Base-by-base conservation (phyloP, 1,139 yeast genomes). In the Zygosaccharomyces pseudobailii region DNA sequence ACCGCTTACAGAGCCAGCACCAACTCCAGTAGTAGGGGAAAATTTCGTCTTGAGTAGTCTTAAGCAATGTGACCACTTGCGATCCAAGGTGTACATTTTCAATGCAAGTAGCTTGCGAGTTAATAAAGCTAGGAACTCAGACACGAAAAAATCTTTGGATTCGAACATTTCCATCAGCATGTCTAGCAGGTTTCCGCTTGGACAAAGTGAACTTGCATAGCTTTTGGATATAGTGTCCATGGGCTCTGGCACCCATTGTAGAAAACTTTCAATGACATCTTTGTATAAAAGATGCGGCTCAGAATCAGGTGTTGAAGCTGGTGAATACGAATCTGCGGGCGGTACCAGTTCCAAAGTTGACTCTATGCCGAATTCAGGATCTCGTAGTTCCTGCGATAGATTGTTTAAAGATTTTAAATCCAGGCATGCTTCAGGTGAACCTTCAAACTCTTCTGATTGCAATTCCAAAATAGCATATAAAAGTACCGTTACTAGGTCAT, bases 141-240 rank as follows among this genome's bases (percentile, higher is more conserved):
- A 73, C 33, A 88, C 76, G 55, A 92, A 84, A 1, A 79, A 71
- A n/a, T 80, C 87, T 56, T 84, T 84, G 52, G 85, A 79, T 45
- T 89, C 96, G 64, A 85, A 87, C 2, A 90, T 79, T 0, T 55
- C 62, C 32, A 62, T 46, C 10, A 63, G 76, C 65, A 88, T 87
- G 63, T 89, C 96, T 0, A 95, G 87, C 6, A 94, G 72, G 24
- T 80, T 84, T 56, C 82, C 83, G 54, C 82, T 78, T 43, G 86
- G 92, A 63, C 81, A 84, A 2, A 87, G 77, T 2, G 47, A 39
- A n/a, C 48, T 54, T 13, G 36, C 76, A 67, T 33, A 22, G 28
- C 86, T 87, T 62, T 87, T 95, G 0, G 95, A 87, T 6, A 89
- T 76, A 0, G 96, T 95, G 67, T 87, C 96, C n/a, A 86, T 76